Conservation (phyloP, 176 grass and related monocot genomes). For the Echinochloa phyllopogon region DNA sequence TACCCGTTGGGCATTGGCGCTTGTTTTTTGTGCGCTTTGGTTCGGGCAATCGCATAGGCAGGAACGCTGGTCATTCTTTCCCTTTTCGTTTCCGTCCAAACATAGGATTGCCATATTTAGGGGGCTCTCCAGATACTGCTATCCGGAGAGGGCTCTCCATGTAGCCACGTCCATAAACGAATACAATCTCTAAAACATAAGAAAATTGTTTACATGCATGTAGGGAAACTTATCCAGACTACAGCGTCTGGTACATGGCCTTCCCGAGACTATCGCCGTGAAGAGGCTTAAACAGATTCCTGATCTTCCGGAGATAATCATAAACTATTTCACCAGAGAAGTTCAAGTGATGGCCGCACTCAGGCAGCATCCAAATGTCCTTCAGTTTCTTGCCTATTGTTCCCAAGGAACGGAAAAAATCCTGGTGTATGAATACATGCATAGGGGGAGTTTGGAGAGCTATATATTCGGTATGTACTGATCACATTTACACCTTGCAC, state of each 20-base stretch:
- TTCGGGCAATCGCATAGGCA: too few relatives aligned
- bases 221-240: neutral
- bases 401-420: neutral
- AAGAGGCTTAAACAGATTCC: conserved; percentile 1
- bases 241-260: neutral
- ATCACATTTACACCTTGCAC: too few relatives aligned
- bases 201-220: neutral
- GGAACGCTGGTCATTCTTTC: too few relatives aligned
- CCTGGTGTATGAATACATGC: conserved; percentile 20
- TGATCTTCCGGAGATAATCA: neutral
- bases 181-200: neutral
- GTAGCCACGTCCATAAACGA: too few relatives aligned
- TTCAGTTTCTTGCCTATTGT: neutral
- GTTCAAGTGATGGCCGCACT: neutral
- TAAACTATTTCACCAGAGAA: neutral
- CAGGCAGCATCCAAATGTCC: neutral
- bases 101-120: too few relatives aligned
- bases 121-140: too few relatives aligned
- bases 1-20: too few relatives aligned
- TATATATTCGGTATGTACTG: conserved; percentile 1
- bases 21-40: too few relatives aligned
- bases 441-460: neutral
- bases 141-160: too few relatives aligned
- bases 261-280: neutral
- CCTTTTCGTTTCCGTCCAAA: too few relatives aligned